phyloP scores from a whole-genome alignment of 139 green algal species.

The Coelastrella sp. region DNA sequence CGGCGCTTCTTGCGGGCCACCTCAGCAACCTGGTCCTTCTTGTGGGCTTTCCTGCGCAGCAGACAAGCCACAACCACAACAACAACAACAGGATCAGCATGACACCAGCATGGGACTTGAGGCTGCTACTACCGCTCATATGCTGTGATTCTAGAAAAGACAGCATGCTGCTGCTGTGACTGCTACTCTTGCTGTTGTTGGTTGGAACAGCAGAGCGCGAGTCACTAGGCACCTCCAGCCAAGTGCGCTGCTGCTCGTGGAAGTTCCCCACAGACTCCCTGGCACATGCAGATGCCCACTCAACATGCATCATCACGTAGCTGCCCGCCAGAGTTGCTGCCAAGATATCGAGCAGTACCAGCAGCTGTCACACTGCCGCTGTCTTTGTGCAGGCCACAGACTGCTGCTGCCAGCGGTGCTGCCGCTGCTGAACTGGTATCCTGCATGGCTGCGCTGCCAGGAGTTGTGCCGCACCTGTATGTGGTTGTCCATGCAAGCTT shows the following conservation, averaged over 20 bases:
- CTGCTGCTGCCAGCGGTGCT: not conserved
- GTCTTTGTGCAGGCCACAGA: not conserved
- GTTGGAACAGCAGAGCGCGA: too few species aligned
- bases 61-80: not conserved
- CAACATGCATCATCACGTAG: too few species aligned
- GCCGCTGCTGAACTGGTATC: not conserved
- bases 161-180: too few species aligned
- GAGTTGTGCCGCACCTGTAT: constrained; percentile 72
- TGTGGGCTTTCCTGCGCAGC: constrained; percentile 88
- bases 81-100: not conserved
- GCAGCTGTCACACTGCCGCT: not conserved
- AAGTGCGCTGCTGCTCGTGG: too few species aligned
- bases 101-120: too few species aligned
- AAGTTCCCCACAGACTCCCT: too few species aligned
- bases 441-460: not conserved
- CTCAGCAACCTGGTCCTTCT: constrained; percentile 91
- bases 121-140: too few species aligned
- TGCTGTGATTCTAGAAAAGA: too few species aligned
- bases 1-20: constrained; percentile 92
- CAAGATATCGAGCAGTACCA: too few species aligned
- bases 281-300: too few species aligned
- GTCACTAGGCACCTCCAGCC: not conserved
- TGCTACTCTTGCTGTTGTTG: too few species aligned
- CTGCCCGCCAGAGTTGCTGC: too few species aligned
- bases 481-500: constrained; percentile 97